Percentiles rank a stretch among this genome's conserved stretches.
Evolutionary conservation across 176 grass and related monocot genomes (phyloP).

Genomic region (Carex parvula): DNA sequence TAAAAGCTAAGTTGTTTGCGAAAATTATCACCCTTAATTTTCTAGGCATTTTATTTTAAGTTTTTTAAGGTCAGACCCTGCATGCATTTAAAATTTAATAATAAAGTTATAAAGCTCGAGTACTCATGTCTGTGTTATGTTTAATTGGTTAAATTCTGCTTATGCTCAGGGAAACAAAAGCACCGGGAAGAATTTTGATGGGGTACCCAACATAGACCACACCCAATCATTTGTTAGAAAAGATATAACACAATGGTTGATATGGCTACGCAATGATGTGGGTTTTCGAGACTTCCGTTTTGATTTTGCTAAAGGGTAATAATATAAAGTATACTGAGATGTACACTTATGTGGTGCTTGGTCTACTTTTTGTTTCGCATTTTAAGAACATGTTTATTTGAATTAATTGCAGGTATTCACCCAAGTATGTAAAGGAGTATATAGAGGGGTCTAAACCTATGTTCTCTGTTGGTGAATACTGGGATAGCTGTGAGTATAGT

Average conservation of each 20-base stretch:
- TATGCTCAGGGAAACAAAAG: constrained; percentile 60
- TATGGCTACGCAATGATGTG: constrained; percentile 61
- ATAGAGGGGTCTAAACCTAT: constrained; percentile 78
- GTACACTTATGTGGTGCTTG: background rate
- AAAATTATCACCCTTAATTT: no score
- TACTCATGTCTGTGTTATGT: background rate
- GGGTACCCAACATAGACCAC: constrained; percentile 95
- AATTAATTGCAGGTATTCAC: constrained; percentile 58
- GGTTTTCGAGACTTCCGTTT: constrained; percentile 97
- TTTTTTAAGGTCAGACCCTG: background rate
- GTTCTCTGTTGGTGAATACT: constrained; percentile 90
- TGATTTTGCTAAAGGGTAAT: constrained; percentile 98
- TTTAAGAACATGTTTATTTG: background rate
- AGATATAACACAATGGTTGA: constrained; percentile 82
- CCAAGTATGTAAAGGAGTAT: constrained; percentile 87
- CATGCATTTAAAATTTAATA: background rate
- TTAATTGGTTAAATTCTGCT: background rate
- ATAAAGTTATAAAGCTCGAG: background rate
- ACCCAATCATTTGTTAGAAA: constrained; percentile 86
- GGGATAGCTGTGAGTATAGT: constrained; percentile 81
- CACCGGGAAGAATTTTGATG: constrained; percentile 69
- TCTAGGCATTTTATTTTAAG: background rate
- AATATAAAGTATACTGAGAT: background rate
- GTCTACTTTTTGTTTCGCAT: background rate
- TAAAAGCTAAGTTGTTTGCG: background rate